Evolutionary conservation across 371 early-diverging fungal species (phyloP).

Genomic region (Mortierella sp.): DNA sequence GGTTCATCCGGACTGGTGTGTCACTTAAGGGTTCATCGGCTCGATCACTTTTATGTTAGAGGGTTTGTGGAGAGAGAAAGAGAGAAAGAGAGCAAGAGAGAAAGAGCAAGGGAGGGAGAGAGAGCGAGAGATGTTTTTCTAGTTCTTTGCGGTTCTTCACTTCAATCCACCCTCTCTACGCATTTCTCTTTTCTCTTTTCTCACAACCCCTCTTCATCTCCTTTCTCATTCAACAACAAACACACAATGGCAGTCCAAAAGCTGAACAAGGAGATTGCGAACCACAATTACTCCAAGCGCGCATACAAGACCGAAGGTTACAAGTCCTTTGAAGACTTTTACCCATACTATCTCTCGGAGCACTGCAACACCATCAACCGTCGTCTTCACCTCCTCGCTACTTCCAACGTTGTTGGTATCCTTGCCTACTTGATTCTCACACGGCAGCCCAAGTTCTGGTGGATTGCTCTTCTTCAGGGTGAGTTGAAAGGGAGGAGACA

Average conservation of each 20-base stretch:
- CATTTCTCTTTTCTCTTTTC: no score
- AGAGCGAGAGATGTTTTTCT: no score
- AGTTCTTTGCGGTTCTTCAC: no score
- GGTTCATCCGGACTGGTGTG: no score
- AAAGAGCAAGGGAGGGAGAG: no score
- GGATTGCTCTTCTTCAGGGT: constrained; percentile 44
- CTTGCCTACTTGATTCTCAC: constrained; percentile 25
- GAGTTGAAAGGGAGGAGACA: neutral
- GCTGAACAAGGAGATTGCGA: constrained; percentile 58
- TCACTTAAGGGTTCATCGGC: no score
- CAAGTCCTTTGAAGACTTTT: constrained; percentile 69
- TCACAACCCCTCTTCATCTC: no score
- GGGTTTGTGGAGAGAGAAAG: no score
- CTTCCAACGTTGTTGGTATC: constrained; percentile 46
- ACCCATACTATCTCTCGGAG: constrained; percentile 80
- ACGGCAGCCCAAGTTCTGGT: constrained; percentile 42
- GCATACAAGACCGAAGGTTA: constrained; percentile 66
- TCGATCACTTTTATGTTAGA: no score
- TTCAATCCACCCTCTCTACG: no score
- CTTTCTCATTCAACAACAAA: no score
- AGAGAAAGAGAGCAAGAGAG: no score
- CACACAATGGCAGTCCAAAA: constrained; percentile 34
- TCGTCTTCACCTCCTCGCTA: constrained; percentile 66
- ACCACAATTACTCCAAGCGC: constrained; percentile 69
- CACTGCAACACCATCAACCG: constrained; percentile 70